Evolutionary conservation across 192 early-diverging fungal species (phyloP).

Genomic region (Coemansia sp.): DNA sequence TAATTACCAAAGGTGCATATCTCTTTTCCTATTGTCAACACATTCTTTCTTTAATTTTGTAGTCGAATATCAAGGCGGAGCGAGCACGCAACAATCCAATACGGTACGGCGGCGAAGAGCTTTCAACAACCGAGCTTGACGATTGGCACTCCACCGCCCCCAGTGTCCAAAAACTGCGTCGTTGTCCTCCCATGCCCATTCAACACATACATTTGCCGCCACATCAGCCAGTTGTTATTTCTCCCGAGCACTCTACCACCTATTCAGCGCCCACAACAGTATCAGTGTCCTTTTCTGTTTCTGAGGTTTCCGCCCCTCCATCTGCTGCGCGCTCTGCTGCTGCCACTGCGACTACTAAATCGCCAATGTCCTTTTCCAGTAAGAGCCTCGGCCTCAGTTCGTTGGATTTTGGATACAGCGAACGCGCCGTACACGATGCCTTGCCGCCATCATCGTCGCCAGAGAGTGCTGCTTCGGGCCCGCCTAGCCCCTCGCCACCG

Average conservation of each 20-base stretch:
- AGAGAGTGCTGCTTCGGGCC: background rate
- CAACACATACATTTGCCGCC: background rate
- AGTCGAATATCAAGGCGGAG: constrained; percentile 7
- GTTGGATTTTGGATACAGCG: constrained; percentile 41
- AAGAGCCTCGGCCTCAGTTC: constrained; percentile 34
- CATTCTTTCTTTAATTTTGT: background rate
- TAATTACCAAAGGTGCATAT: background rate
- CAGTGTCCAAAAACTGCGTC: constrained; percentile 3
- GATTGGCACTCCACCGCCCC: constrained; percentile 4
- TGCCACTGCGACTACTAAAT: background rate
- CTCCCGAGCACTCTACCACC: constrained; percentile 4
- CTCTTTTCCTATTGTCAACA: background rate
- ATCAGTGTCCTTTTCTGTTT: background rate
- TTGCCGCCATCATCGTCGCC: constrained; percentile 24
- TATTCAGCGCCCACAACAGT: background rate
- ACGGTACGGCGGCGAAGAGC: background rate
- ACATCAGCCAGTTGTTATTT: background rate
- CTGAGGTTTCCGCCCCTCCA: background rate
- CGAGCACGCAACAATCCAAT: constrained; percentile 8
- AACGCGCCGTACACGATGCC: constrained; percentile 11
- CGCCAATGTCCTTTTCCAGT: constrained; percentile 37
- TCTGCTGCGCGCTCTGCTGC: background rate
- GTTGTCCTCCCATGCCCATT: constrained; percentile 7
- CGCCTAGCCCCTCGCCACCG: background rate
- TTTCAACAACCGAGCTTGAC: background rate